phyloP scores from a whole-genome alignment of 1,139 yeast genomes.

The Geotrichum histeridarum region DNA sequence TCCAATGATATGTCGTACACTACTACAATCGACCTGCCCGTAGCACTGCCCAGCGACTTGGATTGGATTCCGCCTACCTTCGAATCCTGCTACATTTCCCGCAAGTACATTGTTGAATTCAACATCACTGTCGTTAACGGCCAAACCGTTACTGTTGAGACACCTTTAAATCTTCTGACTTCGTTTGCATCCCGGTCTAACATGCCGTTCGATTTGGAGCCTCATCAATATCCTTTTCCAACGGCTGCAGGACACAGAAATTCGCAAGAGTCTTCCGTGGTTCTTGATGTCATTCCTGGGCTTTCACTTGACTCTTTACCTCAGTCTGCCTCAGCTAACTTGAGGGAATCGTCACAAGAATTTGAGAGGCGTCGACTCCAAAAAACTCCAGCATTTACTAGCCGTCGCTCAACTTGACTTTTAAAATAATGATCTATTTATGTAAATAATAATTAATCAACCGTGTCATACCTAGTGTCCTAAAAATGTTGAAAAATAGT shows the following conservation, averaged over 20 bases:
- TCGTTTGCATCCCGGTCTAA: conserved; percentile 9
- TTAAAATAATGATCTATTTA: no score
- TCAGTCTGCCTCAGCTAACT: background rate
- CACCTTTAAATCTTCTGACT: conserved; percentile 2
- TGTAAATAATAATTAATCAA: no score
- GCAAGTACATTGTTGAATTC: conserved; percentile 9
- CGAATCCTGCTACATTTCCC: conserved; percentile 13
- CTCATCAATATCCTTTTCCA: conserved; percentile 14
- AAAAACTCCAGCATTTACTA: conserved; percentile 4
- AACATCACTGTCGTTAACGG: background rate
- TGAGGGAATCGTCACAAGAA: background rate
- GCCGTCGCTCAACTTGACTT: background rate
- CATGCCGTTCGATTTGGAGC: conserved; percentile 14
- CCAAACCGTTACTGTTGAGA: background rate
- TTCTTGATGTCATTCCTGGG: background rate
- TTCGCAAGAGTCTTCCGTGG: background rate
- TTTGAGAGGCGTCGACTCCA: background rate
- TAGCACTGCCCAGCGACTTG: background rate
- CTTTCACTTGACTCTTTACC: background rate
- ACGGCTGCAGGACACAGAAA: background rate
- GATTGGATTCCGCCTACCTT: conserved; percentile 13
- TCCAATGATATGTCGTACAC: background rate
- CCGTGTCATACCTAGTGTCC: no score
- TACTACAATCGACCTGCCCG: conserved; percentile 2
- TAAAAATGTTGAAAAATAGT: no score